Conservation (phyloP, 2,329 filamentous ascomycete species). For the Penicillium hordei region DNA sequence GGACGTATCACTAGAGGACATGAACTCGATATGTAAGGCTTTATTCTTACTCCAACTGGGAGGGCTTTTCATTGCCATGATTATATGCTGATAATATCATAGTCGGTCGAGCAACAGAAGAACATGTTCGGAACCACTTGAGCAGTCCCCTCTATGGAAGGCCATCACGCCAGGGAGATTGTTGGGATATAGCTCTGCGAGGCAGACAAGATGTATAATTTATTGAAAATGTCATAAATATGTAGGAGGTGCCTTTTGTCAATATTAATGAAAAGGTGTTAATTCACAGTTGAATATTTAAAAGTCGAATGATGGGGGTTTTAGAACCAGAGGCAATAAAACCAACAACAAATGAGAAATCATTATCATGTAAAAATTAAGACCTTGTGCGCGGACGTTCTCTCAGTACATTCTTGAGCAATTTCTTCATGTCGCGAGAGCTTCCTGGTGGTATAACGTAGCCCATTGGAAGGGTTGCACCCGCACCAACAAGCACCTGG, state of each 20-base stretch:
- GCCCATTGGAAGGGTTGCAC: not conserved
- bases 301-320: not conserved
- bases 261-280: not conserved
- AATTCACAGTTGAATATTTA: not conserved
- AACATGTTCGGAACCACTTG: not conserved
- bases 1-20: constrained; percentile 8
- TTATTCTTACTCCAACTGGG: not conserved
- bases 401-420: not conserved
- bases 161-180: not conserved
- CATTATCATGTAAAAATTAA: not conserved
- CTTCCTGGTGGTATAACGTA: not conserved
- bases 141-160: not conserved
- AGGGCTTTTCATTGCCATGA: not conserved
- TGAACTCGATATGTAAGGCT: constrained; percentile 16
- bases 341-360: not conserved
- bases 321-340: not conserved
- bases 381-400: too few species aligned
- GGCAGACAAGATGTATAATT: not conserved
- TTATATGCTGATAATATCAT: not conserved
- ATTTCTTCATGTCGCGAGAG: not conserved
- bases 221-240: not conserved
- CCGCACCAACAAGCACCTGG: not conserved
- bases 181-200: not conserved
- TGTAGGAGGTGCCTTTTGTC: not conserved
- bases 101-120: not conserved